Percentiles rank a stretch among this genome's conserved stretches.
Evolutionary conservation across 1,139 yeast species (phyloP).

Genomic region (Magnusiomyces ingens): DNA sequence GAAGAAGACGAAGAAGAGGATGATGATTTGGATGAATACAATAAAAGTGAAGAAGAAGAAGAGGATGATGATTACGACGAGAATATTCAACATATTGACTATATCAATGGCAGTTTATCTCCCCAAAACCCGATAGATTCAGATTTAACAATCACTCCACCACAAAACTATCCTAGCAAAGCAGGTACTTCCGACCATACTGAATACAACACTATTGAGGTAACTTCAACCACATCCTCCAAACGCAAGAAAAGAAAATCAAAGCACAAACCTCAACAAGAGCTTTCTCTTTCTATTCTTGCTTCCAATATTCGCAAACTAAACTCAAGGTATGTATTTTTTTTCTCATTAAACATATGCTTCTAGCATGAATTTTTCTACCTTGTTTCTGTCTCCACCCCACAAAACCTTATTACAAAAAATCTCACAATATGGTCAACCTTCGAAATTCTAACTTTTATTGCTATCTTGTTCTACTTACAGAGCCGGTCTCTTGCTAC

Average conservation of each 20-base stretch:
- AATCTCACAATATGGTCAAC: background rate
- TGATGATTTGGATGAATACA: background rate
- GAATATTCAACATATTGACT: background rate
- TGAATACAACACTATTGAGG: too few relatives aligned
- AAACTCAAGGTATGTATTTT: slow-evolving; percentile 8
- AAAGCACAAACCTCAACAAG: slow-evolving; percentile 8
- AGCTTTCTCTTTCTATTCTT: slow-evolving; percentile 14
- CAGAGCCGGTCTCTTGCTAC: slow-evolving; percentile 8
- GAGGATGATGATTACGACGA: background rate
- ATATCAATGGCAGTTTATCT: background rate
- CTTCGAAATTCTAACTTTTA: background rate
- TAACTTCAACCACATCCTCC: background rate
- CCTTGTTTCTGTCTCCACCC: background rate
- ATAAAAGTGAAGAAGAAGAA: too few relatives aligned
- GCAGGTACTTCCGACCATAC: too few relatives aligned
- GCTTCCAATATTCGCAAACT: slow-evolving; percentile 15
- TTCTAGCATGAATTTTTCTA: background rate
- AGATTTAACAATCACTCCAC: background rate
- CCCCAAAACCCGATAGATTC: background rate
- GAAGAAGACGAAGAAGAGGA: background rate
- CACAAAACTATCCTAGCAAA: background rate
- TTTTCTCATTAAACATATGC: background rate
- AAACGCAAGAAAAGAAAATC: background rate
- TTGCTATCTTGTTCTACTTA: background rate
- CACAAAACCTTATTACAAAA: background rate